Conservation (phyloP, 352 stramenopile species). For the Globisporangium ultimum region DNA sequence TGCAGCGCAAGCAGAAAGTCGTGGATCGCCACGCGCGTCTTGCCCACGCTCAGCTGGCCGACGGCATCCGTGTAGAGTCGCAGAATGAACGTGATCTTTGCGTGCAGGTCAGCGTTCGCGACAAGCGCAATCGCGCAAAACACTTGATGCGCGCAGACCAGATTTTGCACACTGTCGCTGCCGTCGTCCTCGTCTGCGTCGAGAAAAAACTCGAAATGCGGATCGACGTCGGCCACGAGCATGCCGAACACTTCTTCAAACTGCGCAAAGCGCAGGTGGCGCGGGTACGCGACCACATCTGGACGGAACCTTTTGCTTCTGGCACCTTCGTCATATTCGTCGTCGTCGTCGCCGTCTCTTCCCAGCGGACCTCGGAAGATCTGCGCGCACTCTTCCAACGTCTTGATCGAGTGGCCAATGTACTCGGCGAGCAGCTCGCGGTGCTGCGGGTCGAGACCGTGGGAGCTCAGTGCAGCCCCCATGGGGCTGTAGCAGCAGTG, state of each 20-base stretch:
- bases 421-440: conserved; percentile 56
- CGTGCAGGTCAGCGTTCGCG: conserved; percentile 45
- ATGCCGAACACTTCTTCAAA: conserved; percentile 81
- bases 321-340: background rate
- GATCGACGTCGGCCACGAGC: conserved; percentile 57
- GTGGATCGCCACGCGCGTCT: conserved; percentile 35
- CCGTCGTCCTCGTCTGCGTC: conserved; percentile 25
- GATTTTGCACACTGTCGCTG: background rate
- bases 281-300: conserved; percentile 27
- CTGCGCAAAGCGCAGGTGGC: conserved; percentile 36
- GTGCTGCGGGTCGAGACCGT: conserved; percentile 16
- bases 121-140: conserved; percentile 59
- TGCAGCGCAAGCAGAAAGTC: conserved; percentile 40
- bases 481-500: conserved; percentile 10
- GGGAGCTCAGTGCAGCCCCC: conserved; percentile 21
- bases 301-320: background rate
- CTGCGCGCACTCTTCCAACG: conserved; percentile 49
- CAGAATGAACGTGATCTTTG: conserved; percentile 59
- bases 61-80: conserved; percentile 50
- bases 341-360: conserved; percentile 20
- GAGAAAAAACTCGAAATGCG: conserved; percentile 64
- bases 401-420: conserved; percentile 37
- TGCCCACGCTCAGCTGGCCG: conserved; percentile 35
- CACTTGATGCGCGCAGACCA: conserved; percentile 41
- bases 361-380: conserved; percentile 37